Evolutionary conservation across 106 monocot species (phyloP).

Genomic region (Narthecium ossifragum): DNA sequence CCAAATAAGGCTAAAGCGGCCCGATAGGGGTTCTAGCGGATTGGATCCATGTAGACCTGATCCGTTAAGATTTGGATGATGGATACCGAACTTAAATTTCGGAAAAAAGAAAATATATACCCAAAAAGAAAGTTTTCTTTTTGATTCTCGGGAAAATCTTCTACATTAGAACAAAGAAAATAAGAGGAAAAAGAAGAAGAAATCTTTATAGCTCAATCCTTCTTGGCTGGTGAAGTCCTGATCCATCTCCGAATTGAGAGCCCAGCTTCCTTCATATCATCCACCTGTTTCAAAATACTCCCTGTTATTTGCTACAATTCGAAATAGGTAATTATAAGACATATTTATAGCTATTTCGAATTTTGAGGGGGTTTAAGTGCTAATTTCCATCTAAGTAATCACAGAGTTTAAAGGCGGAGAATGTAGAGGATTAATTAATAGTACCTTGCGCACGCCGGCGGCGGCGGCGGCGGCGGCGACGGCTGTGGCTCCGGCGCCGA

Average conservation of each 20-base stretch:
- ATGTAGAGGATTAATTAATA: conserved; percentile 17
- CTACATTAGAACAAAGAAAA: no score
- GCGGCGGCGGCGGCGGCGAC: conserved; percentile 28
- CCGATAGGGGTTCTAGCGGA: no score
- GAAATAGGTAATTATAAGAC: not conserved
- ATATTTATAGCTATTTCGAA: not conserved
- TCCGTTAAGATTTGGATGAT: no score
- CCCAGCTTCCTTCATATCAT: conserved; percentile 65
- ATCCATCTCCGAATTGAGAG: conserved; percentile 42
- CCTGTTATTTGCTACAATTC: not conserved
- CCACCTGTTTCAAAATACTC: conserved; percentile 27
- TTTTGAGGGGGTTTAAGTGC: not conserved
- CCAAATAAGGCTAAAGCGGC: no score
- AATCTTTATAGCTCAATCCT: not conserved
- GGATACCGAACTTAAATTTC: no score
- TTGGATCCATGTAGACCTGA: no score
- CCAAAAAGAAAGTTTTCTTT: no score
- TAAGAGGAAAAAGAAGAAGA: no score
- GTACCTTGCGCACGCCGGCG: conserved; percentile 29
- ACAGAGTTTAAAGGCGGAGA: not conserved
- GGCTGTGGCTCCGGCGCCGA: conserved; percentile 75
- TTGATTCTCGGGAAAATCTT: no score
- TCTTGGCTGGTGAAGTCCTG: conserved; percentile 31
- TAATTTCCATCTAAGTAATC: not conserved
- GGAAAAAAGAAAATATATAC: no score